Conservation (phyloP, 768 basidiomycete species). For the Rhodotorula sphaerocarpa region DNA sequence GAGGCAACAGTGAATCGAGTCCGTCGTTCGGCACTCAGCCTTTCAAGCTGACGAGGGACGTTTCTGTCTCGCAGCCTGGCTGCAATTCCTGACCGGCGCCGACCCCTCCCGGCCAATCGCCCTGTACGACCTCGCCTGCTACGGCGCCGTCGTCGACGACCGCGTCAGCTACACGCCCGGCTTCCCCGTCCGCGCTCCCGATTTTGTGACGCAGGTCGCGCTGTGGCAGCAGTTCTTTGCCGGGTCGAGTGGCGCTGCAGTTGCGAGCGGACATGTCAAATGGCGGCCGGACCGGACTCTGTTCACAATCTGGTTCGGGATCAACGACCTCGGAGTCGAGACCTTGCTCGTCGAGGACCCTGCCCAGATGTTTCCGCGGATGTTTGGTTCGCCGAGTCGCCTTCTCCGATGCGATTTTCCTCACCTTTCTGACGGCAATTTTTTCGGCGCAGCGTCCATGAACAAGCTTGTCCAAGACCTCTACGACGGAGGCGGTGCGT, state of each 20-base stretch:
- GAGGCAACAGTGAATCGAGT: conserved; percentile 9
- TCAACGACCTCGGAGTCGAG: conserved; percentile 23
- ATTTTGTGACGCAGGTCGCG: conserved; percentile 8
- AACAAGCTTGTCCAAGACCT: not conserved
- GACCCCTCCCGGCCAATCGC: not conserved
- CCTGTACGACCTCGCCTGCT: conserved; percentile 17
- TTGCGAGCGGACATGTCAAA: not conserved
- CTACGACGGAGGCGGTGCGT: not conserved
- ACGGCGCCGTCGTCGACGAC: conserved; percentile 6
- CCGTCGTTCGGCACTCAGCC: not conserved
- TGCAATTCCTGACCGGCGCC: conserved; percentile 6
- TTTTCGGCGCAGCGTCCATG: not conserved
- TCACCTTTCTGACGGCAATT: not conserved
- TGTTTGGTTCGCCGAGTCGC: not conserved
- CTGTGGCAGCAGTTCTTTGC: conserved; percentile 1
- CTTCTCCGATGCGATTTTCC: no score
- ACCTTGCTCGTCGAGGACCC: not conserved
- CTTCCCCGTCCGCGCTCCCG: not conserved
- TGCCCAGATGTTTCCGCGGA: not conserved
- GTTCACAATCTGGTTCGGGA: conserved; percentile 22
- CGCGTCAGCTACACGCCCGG: not conserved
- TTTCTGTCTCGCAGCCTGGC: conserved; percentile 1
- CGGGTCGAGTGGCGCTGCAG: not conserved
- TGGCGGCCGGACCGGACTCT: conserved; percentile 5
- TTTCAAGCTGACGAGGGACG: not conserved